Percentiles rank a stretch among this genome's conserved stretches.
Evolutionary conservation across 495 filamentous ascomycete genomes (phyloP).

Genomic region (Friedmanniomyces simplex): DNA sequence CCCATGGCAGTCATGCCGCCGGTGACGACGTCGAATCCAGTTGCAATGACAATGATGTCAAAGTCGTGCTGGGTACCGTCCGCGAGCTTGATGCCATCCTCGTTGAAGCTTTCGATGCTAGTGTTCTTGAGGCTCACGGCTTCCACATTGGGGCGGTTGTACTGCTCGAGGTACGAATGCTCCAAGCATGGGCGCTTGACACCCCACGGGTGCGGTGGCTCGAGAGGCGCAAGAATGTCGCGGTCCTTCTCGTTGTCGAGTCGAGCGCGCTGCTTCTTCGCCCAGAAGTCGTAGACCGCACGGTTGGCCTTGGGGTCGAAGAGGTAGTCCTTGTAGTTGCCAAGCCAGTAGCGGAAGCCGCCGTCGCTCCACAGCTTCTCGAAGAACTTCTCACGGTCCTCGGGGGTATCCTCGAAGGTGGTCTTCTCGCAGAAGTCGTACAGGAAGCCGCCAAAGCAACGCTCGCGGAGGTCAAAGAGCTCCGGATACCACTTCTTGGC

Average conservation of each 20-base stretch:
- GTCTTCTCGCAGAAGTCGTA: conserved; percentile 32
- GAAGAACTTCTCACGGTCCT: conserved; percentile 37
- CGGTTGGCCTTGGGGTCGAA: conserved; percentile 36
- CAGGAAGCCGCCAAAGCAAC: conserved; percentile 36
- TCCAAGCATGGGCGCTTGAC: conserved; percentile 47
- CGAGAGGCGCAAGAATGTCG: conserved; percentile 42
- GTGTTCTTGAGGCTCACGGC: conserved; percentile 40
- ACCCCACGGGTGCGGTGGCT: conserved; percentile 45
- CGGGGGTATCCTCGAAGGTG: conserved; percentile 38
- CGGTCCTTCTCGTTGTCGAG: conserved; percentile 38
- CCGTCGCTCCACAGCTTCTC: conserved; percentile 39
- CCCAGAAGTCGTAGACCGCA: conserved; percentile 47
- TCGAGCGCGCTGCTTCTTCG: conserved; percentile 38
- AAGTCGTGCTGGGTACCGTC: conserved; percentile 36
- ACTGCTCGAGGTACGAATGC: conserved; percentile 45
- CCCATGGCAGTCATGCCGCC: conserved; percentile 38
- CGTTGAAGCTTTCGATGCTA: conserved; percentile 39
- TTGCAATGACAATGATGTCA: conserved; percentile 40
- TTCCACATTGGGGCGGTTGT: conserved; percentile 45
- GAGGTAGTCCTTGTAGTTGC: conserved; percentile 42
- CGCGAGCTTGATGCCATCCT: conserved; percentile 35
- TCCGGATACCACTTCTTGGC: conserved; percentile 34
- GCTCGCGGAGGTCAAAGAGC: conserved; percentile 39
- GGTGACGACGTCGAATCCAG: conserved; percentile 46
- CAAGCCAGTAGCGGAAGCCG: conserved; percentile 42